Conservation (phyloP, 1,284 basidiomycete genomes). For the Thelephora terrestris region DNA sequence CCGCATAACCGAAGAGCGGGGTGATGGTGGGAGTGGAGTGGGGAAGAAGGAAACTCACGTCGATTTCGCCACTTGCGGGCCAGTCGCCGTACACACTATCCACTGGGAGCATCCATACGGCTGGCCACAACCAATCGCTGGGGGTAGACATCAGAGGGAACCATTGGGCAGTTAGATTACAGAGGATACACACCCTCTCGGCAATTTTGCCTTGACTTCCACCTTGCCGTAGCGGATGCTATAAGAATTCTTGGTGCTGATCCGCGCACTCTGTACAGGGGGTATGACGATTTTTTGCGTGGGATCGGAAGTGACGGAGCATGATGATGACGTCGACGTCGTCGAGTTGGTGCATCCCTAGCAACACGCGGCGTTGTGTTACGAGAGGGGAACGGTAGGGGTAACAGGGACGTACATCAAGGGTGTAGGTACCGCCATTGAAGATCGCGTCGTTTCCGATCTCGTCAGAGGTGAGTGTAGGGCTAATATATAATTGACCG, state of each 20-base stretch:
- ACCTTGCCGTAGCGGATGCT: conserved; percentile 64
- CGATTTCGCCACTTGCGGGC: conserved; percentile 70
- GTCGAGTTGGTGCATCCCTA: conserved; percentile 6
- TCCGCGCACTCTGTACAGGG: conserved; percentile 65
- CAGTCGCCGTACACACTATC: conserved; percentile 62
- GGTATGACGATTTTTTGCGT: conserved; percentile 45
- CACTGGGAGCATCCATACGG: conserved; percentile 75
- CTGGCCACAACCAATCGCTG: conserved; percentile 75
- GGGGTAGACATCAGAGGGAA: conserved; percentile 9
- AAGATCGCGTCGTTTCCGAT: conserved; percentile 46
- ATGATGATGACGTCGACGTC: conserved; percentile 26
- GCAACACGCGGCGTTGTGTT: background rate
- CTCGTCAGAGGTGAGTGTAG: conserved; percentile 65
- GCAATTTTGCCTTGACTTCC: conserved; percentile 37
- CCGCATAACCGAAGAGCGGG: background rate
- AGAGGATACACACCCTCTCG: background rate
- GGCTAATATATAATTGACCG: conserved; percentile 68
- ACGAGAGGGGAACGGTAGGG: background rate
- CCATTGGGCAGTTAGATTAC: background rate
- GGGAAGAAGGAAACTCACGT: conserved; percentile 28
- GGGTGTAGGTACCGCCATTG: conserved; percentile 55
- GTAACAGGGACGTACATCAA: conserved; percentile 30
- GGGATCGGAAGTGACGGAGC: conserved; percentile 30
- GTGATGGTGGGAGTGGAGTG: background rate
- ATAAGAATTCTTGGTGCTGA: conserved; percentile 55